Evolutionary conservation across 2,329 filamentous ascomycete genomes (phyloP), one percentile per base, ranked within the genome.

Genomic region (Clonostachys rosea): DNA sequence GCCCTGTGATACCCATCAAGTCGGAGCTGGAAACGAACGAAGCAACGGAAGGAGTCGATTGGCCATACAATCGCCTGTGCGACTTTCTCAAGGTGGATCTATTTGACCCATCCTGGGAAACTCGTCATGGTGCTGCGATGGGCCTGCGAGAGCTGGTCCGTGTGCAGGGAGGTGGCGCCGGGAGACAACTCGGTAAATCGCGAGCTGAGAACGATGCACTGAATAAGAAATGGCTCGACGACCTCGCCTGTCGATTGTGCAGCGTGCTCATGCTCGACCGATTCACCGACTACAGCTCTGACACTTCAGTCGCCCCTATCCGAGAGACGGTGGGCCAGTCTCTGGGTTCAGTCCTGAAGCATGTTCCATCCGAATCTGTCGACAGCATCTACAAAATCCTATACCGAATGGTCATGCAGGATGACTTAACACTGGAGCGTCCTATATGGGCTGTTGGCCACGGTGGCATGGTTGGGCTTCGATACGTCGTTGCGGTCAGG

Each of bases 191-290:
- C 50, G 86, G 83, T 50, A 92, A 86, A 63, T 77, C 78, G 10
- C 80, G 83, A 53, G 59, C 69, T 30, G 85, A 95, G 57, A 99
- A 99, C 60, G 82, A 96, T 58, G 62, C 68, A 2, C 74, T 89
- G 41, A 99, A 97, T 58, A 81, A 86, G 51, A 79, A 76, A 61
- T 99, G 91, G 91, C 79, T 99, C 17, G 89, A 97, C 60, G 92
- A 99, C 60, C 76, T 99, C 45, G 90, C 91, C n/a, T 96, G 91
- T 59, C 87, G 94, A 24, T 79, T 99, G 43, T 92, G 91, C 65
- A 96, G 89, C 62, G 91, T 99, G 45, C 86, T 99, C 58, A 96
- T 99, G 84, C 83, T 99, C 14, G 94, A 99, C 68, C 85, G 91
- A 46, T 99, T 99, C 61, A 95, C 91, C 48, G 94, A 99, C 62